These are phyloP conservation scores for Cyclanthera cordifolia DNA, from an alignment of 306 rosid species.

Conservation along the genomic window DNA sequence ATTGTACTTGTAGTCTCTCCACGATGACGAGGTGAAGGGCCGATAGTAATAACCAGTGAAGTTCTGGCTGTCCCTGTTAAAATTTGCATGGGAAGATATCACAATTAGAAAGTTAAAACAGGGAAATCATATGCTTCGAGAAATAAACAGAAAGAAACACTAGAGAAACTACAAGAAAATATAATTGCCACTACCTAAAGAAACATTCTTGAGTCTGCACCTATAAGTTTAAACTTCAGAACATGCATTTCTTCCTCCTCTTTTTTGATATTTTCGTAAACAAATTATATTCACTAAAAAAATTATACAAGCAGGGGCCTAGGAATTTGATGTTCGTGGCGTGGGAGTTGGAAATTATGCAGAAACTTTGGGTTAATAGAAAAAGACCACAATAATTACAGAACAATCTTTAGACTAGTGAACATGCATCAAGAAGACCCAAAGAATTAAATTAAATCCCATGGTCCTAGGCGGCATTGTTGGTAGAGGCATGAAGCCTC, in stretches of 20 bases:
- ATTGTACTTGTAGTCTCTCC: constrained; percentile 98
- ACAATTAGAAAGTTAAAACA: background rate
- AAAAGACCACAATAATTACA: background rate
- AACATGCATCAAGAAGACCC: background rate
- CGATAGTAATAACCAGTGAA: constrained; percentile 78
- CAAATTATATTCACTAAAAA: background rate
- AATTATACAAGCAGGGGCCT: background rate
- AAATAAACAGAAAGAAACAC: background rate
- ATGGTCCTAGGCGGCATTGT: background rate
- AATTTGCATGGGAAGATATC: constrained; percentile 20
- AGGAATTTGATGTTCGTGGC: background rate
- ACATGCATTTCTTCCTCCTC: background rate
- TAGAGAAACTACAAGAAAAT: background rate
- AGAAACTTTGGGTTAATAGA: background rate
- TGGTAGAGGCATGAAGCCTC: too few species aligned
- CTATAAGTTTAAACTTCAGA: background rate
- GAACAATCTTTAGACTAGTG: background rate
- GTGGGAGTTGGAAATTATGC: background rate
- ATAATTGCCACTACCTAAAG: background rate
- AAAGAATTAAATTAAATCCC: background rate
- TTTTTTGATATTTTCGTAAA: background rate
- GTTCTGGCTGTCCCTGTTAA: constrained; percentile 92
- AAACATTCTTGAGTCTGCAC: background rate
- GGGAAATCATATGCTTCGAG: background rate
- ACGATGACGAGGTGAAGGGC: constrained; percentile 95